phyloP scores from a whole-genome alignment of 1,284 basidiomycete species.

The Tilletia walkeri region DNA sequence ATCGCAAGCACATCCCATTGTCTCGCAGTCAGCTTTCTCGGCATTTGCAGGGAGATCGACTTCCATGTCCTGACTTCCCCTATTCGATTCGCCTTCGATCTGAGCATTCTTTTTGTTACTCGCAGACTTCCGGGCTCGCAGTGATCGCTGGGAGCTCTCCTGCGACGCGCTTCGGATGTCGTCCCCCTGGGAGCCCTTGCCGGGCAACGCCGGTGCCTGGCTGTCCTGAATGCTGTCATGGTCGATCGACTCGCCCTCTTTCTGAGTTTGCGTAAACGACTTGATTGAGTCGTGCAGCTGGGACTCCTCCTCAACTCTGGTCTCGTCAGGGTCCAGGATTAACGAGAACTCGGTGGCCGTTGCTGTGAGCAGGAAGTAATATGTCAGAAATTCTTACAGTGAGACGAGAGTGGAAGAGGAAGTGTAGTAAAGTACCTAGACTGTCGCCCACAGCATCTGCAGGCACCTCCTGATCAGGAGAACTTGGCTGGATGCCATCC shows the following conservation, averaged over 20 bases:
- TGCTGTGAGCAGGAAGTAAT: neutral
- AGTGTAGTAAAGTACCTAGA: too few relatives aligned
- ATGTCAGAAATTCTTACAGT: too few relatives aligned
- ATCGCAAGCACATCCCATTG: conserved; percentile 17
- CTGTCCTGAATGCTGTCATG: conserved; percentile 9
- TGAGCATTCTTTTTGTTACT: neutral
- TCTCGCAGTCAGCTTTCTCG: neutral
- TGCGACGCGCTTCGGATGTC: neutral
- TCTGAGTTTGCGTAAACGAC: neutral
- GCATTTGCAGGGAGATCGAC: neutral
- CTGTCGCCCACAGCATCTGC: too few relatives aligned
- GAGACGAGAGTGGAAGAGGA: too few relatives aligned
- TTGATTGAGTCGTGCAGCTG: neutral
- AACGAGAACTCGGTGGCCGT: neutral
- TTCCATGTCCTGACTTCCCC: neutral
- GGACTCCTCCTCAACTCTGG: neutral
- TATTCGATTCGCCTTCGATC: neutral
- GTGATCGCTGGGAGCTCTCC: neutral
- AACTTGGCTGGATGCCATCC: too few relatives aligned
- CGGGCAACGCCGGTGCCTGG: neutral
- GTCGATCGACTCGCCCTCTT: neutral
- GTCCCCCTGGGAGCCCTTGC: neutral
- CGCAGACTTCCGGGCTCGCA: neutral
- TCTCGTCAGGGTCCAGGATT: neutral
- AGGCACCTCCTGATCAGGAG: too few relatives aligned